Percentiles rank a stretch among this genome's conserved stretches.
Conservation (phyloP, 164 flowering plant genomes). For the Tetracentron sinense region DNA sequence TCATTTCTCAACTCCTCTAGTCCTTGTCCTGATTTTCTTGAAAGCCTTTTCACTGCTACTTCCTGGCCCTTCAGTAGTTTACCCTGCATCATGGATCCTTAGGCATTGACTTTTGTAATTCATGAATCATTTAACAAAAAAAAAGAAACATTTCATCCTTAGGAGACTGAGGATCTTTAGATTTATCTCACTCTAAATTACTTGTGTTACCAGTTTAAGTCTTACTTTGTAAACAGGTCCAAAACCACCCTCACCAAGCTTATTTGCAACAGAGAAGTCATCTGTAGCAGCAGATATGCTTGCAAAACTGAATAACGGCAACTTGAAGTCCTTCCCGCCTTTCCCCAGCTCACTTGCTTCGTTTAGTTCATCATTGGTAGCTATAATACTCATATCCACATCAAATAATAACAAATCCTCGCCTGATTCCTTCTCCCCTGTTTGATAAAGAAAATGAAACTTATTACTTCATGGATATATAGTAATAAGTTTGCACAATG, state of each 20-base stretch:
- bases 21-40: too few species aligned
- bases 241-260: conserved; percentile 20
- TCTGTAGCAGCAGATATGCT: conserved; percentile 1
- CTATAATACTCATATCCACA: neutral
- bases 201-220: too few species aligned
- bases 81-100: too few species aligned
- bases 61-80: neutral
- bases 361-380: neutral
- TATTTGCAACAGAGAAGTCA: conserved; percentile 11
- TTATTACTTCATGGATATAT: too few species aligned
- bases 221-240: conserved; percentile 14
- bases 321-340: neutral
- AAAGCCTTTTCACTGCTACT: conserved; percentile 19
- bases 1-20: too few species aligned
- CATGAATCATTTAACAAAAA: too few species aligned
- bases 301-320: neutral
- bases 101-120: too few species aligned
- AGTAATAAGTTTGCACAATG: too few species aligned
- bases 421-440: neutral
- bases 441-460: neutral
- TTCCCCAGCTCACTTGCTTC: neutral
- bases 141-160: neutral
- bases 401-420: neutral
- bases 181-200: too few species aligned
- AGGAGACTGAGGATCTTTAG: too few species aligned